These are phyloP conservation scores for Colletotrichum liaoningense DNA, from an alignment of 2,329 filamentous ascomycete genomes.

Conservation along the genomic window DNA sequence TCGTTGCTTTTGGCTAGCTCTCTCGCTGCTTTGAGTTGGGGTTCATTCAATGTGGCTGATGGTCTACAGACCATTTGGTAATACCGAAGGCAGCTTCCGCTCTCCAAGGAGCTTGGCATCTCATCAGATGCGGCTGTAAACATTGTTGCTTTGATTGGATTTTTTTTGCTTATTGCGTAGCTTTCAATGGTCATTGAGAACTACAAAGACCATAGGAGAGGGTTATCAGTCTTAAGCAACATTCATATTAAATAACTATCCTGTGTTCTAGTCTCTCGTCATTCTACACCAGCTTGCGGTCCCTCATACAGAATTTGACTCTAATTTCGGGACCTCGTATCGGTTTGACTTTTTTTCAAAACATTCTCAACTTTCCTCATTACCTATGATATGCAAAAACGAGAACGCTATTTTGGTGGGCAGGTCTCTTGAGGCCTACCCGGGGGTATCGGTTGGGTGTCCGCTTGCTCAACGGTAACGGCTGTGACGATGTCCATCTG, in stretches of 20 bases:
- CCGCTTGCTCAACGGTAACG: slow-evolving; percentile 49
- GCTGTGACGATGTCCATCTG: slow-evolving; percentile 57
- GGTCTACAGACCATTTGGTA: neutral
- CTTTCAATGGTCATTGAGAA: too few relatives aligned
- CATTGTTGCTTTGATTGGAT: rapidly evolving
- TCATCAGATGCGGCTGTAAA: too few relatives aligned
- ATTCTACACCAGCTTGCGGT: neutral
- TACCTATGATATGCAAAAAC: neutral
- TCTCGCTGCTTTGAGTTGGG: neutral
- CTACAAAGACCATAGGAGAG: too few relatives aligned
- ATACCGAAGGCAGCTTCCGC: neutral
- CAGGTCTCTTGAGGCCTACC: neutral
- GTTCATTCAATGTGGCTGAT: neutral
- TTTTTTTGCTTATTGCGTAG: too few relatives aligned
- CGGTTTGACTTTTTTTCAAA: neutral
- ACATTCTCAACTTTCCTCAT: neutral
- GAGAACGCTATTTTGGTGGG: neutral
- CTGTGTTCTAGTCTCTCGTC: neutral
- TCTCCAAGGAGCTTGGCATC: neutral
- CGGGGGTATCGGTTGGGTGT: neutral
- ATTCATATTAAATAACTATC: neutral
- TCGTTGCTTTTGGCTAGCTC: neutral
- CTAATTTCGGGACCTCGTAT: neutral
- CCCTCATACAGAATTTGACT: too few relatives aligned
- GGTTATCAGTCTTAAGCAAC: neutral